Base-by-base conservation (phyloP, 2,329 filamentous ascomycete genomes). In the Cucurbitaria berberidis region DNA sequence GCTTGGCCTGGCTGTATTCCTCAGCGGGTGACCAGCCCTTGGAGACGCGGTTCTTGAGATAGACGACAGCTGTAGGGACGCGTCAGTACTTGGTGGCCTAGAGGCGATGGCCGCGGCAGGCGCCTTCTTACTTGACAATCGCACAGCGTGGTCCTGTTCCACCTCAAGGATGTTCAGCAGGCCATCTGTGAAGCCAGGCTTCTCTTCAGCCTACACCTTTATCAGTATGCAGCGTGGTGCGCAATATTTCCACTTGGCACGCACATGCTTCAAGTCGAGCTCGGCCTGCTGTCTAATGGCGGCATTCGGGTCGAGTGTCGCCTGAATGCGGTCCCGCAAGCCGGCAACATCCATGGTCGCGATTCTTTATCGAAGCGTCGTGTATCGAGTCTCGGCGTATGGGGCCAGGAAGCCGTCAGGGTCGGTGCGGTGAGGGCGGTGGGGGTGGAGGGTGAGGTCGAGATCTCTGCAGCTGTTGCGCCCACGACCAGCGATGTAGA, bases 11-110 rank as follows among this genome's bases (percentile, higher is more conserved):
- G 59, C 87, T 84, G 72, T 84, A 87, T 62, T 93, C 89, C 62
- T 96, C 90, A 70, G 84, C 82, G 59, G 85, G 86, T 50, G 88
- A 84, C 95, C 95, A 99, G 68, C 91, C 92, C 73, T 93, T 89
- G 76, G 90, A 93, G 75, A 98, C 89, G 74, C 93, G 89, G 80
- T 99, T 98, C 81, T 99, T 99, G 75, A 98, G 86, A 79, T 98
- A 99, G 67, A 99, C 91, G 72, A 93, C 93, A 71, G 92, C 93
- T 97, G 76, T 62, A 54, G 58, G 42, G 55, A 46, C 51, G 51
- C 27, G 59, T 72, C 45, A 74, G 73, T 63, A 59, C 30, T 49
- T 6, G 9, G 29, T 34, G 51, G 27, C 18, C 40, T 24, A 5
- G 15, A 16, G 32, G 9, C 24, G 39, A 30, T 36, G 47, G 55